Evolutionary conservation across 2,329 filamentous ascomycete genomes (phyloP).

Genomic region (Cladosporium colombiae): DNA sequence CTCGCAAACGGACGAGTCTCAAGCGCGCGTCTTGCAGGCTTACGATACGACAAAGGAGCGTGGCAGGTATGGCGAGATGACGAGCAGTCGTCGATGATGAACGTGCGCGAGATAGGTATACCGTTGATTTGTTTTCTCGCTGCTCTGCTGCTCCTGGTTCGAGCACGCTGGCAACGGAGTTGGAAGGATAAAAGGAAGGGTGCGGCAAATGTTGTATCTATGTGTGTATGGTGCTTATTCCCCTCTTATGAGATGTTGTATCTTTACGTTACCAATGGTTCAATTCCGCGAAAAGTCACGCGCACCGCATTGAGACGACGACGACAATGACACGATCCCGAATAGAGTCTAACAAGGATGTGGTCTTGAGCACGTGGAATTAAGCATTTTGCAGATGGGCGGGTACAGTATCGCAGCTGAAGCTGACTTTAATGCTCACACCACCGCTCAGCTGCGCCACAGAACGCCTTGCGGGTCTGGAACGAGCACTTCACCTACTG

Average conservation of each 20-base stretch:
- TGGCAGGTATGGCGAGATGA: constrained; percentile 95
- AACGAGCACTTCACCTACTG: background rate
- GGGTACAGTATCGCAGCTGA: background rate
- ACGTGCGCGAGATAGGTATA: background rate
- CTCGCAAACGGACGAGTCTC: constrained; percentile 93
- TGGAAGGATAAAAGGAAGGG: background rate
- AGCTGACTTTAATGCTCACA: constrained; percentile 1
- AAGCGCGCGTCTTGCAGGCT: constrained; percentile 91
- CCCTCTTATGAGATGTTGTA: background rate
- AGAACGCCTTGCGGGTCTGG: background rate
- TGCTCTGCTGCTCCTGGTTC: background rate
- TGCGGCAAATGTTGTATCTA: constrained; percentile 11
- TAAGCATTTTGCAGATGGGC: background rate
- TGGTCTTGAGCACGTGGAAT: background rate
- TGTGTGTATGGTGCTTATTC: constrained; percentile 13
- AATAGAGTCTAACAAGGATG: background rate
- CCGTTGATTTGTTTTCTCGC: background rate
- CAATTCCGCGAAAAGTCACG: background rate
- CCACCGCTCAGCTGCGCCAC: constrained; percentile 4
- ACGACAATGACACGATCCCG: background rate
- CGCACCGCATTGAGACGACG: background rate
- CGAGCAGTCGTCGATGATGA: constrained; percentile 46
- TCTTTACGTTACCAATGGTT: background rate
- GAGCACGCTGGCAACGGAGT: background rate
- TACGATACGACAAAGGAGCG: constrained; percentile 94